These are phyloP conservation scores for Microcera coccophila DNA, from an alignment of 2,329 filamentous ascomycete genomes.

Conservation along the genomic window DNA sequence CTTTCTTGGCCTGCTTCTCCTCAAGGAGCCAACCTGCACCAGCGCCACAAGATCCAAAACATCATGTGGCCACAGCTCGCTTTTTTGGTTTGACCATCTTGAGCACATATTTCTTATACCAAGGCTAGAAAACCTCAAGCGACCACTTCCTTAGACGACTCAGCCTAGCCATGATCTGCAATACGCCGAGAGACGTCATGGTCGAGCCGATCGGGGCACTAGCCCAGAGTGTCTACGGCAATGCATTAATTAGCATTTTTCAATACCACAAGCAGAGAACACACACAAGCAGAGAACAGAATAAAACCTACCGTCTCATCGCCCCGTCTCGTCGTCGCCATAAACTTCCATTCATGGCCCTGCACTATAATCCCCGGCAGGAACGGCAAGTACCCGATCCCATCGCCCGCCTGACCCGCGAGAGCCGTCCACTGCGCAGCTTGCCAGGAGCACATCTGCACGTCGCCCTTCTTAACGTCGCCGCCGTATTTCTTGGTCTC, in stretches of 20 bases:
- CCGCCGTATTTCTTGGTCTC: conserved; percentile 7
- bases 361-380: conserved; percentile 8
- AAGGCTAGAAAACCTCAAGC: neutral
- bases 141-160: conserved; percentile 1
- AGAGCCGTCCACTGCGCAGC: conserved; percentile 7
- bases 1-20: conserved; percentile 9
- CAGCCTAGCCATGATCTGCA: neutral
- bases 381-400: conserved; percentile 1
- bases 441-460: conserved; percentile 9
- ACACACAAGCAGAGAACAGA: neutral
- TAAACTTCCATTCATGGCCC: conserved; percentile 10
- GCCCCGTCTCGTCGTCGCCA: conserved; percentile 3
- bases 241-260: neutral
- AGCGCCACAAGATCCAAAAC: no score
- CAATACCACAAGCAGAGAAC: no score
- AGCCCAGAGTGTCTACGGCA: neutral
- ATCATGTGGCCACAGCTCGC: conserved; percentile 6
- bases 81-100: no score
- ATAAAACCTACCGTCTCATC: conserved; percentile 7
- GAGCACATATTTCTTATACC: neutral
- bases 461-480: neutral
- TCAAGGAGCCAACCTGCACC: conserved; percentile 7
- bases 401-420: neutral
- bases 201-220: neutral
- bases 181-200: neutral